Evolutionary conservation across 2,329 filamentous ascomycete genomes (phyloP), one percentile per base, ranked within the genome.

Genomic region (Colletotrichum sidae): DNA sequence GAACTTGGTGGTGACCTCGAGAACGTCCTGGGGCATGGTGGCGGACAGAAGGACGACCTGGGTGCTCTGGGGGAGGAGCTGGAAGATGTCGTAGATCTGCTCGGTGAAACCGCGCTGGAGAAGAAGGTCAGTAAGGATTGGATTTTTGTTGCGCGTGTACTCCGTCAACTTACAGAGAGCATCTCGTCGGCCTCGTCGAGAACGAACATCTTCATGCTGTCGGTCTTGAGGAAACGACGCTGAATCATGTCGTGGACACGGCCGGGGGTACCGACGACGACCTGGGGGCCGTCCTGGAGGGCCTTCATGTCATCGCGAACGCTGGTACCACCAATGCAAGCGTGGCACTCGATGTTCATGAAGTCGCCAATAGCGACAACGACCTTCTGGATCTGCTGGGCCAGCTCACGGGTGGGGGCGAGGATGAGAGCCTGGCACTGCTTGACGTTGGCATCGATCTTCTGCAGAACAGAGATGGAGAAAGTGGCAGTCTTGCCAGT

Each of bases 61-160:
- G 79, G 95, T 99, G 69, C 93, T 94, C 84, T 97, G 96, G 64
- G 96, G 96, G 60, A 99, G 92, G 68, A 97, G 92, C 85, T 97
- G 95, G 91, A 97, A 99, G 84, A 99, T 97, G 83, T 99, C 96
- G 88, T 99, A 99, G 86, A 99, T 99, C 87, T 99, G 96, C 87
- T 99, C 96, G 76, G 94, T 97, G 90, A 99, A 99, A 88, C 96
- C 96, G 78, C 95, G 95, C 88, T 93, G 70, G 34, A 75, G 58
- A 42, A 47, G 42, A 35, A 55, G 50, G 52, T 51, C 53, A 66
- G 63, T 17, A 25, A 4, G 25, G 25, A 53, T 71, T 76, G 84
- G 75, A 84, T 39, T 6, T 6, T 17, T 17, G 79, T 42, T 61
- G 39, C 15, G 41, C 12, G 8, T 39, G 46, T 8, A 8, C 10